Evolutionary conservation across 139 green algal genomes (phyloP).

Genomic region (Axilococcus clingmanii): DNA sequence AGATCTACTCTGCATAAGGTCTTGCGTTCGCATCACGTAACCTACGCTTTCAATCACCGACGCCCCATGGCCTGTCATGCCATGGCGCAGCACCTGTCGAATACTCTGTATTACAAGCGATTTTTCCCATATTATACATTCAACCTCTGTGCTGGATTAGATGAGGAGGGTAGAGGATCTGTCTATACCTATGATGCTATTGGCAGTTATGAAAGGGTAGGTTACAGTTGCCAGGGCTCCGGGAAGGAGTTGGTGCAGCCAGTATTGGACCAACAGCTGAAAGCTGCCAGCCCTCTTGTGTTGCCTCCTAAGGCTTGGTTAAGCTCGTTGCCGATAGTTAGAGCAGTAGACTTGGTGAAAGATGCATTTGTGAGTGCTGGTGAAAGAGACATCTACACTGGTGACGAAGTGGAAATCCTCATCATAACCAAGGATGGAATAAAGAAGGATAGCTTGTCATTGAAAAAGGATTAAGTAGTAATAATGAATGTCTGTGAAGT

Average conservation of each 20-base stretch:
- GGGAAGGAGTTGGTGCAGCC: conserved; percentile 96
- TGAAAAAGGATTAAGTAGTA: conserved; percentile 84
- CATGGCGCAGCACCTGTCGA: conserved; percentile 90
- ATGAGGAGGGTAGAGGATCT: conserved; percentile 82
- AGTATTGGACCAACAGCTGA: conserved; percentile 98
- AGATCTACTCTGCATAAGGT: conserved; percentile 83
- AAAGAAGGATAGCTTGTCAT: conserved; percentile 50
- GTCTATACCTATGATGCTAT: conserved; percentile 98
- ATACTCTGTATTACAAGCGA: conserved; percentile 94
- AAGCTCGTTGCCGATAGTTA: conserved; percentile 54
- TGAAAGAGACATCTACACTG: conserved; percentile 98
- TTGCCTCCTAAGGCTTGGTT: conserved; percentile 62
- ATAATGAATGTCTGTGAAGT: neutral
- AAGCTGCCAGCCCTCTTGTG: conserved; percentile 76
- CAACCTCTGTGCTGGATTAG: conserved; percentile 89
- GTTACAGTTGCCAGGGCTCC: conserved; percentile 77
- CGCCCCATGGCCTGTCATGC: conserved; percentile 79
- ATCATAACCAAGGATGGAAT: conserved; percentile 88
- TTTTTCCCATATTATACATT: conserved; percentile 99
- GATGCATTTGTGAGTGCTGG: conserved; percentile 89
- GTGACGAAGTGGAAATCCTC: conserved; percentile 90
- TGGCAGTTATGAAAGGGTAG: conserved; percentile 82
- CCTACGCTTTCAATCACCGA: conserved; percentile 73
- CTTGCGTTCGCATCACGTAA: conserved; percentile 61
- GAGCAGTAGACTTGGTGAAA: conserved; percentile 94